Conservation (phyloP, 2,329 filamentous ascomycete species). For the Arthroderma sp. region DNA sequence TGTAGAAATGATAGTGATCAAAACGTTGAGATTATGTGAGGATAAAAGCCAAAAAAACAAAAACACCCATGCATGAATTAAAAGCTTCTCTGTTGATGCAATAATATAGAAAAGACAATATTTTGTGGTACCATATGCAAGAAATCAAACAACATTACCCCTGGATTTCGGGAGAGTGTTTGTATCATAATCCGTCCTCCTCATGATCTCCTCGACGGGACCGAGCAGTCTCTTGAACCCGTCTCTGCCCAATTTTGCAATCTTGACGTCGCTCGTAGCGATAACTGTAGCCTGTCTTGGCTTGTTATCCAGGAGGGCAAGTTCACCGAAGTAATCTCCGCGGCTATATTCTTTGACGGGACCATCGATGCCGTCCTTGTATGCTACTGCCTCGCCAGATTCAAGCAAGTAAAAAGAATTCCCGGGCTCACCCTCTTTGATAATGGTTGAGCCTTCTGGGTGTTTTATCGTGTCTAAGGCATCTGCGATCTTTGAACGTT, state of each 20-base stretch:
- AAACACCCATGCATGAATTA: no score
- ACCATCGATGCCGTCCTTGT: slow-evolving; percentile 57
- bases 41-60: no score
- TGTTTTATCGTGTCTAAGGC: slow-evolving; percentile 86
- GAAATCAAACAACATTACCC: background rate
- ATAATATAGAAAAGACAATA: no score
- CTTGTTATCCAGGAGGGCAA: slow-evolving; percentile 84
- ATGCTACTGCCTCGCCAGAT: slow-evolving; percentile 72
- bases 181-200: slow-evolving; percentile 42
- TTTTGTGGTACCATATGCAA: no score
- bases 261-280: slow-evolving; percentile 76
- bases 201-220: slow-evolving; percentile 87
- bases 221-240: slow-evolving; percentile 89
- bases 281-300: slow-evolving; percentile 83
- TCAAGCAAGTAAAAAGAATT: slow-evolving; percentile 88
- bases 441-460: slow-evolving; percentile 66
- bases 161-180: background rate
- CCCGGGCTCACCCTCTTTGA: slow-evolving; percentile 80
- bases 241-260: slow-evolving; percentile 81
- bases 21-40: no score
- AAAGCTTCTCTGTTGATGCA: no score
- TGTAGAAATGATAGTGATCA: no score
- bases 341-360: slow-evolving; percentile 72
- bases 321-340: slow-evolving; percentile 93
- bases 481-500: slow-evolving; percentile 94